These are phyloP conservation scores for Termitomyces sp. DNA, from an alignment of 768 basidiomycete species.

Conservation along the genomic window DNA sequence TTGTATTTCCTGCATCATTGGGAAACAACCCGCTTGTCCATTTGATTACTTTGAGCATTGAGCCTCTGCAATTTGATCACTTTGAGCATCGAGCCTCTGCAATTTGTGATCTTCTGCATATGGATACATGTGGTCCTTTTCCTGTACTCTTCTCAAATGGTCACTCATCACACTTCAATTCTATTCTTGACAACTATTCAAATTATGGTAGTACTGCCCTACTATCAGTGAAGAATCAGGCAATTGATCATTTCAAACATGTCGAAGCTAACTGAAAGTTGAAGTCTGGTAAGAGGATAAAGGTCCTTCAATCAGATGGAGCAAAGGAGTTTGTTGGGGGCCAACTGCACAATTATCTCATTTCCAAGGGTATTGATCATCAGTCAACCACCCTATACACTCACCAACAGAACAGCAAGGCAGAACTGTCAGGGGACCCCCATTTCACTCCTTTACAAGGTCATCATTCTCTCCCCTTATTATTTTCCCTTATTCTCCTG, in stretches of 20 bases:
- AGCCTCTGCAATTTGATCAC: not conserved
- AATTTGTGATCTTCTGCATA: not conserved
- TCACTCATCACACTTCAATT: not conserved
- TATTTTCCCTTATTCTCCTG: too few species aligned
- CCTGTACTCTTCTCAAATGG: not conserved
- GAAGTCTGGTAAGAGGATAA: too few species aligned
- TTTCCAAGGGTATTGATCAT: too few species aligned
- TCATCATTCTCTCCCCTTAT: too few species aligned
- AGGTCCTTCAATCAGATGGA: too few species aligned
- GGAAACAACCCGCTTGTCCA: not conserved
- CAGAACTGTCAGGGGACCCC: too few species aligned
- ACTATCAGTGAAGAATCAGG: not conserved
- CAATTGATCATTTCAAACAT: not conserved
- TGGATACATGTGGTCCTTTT: not conserved
- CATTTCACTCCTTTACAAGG: too few species aligned
- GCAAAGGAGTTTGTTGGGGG: too few species aligned
- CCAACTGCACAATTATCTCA: too few species aligned
- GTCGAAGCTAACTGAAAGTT: too few species aligned
- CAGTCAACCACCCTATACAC: too few species aligned
- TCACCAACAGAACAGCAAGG: too few species aligned
- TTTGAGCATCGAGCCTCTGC: not conserved
- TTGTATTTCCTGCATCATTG: not conserved
- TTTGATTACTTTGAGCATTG: not conserved
- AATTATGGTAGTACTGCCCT: not conserved
- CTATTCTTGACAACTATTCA: not conserved